phyloP scores from a whole-genome alignment of 352 stramenopile genomes.

The Plasmopara halstedii region DNA sequence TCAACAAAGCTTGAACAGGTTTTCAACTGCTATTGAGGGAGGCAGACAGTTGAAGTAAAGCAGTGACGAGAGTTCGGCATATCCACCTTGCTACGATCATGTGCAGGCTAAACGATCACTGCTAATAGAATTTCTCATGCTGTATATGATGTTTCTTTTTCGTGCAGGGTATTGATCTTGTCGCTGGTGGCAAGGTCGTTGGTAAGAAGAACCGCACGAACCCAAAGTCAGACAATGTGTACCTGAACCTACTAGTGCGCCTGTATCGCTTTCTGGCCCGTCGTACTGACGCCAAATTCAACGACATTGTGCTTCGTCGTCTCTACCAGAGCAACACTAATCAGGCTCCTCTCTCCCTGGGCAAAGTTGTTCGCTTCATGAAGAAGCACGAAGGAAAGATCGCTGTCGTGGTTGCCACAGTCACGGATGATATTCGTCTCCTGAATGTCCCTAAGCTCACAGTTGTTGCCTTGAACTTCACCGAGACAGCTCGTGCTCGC shows the following conservation, averaged over 20 bases:
- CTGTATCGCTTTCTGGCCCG: conserved; percentile 96
- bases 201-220: conserved; percentile 97
- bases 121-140: conserved; percentile 18
- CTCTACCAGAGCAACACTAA: conserved; percentile 99
- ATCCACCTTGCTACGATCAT: conserved; percentile 1
- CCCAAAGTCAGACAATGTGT: conserved; percentile 99
- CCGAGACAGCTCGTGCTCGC: conserved; percentile 94
- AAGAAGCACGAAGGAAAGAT: conserved; percentile 98
- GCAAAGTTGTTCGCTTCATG: conserved; percentile 96
- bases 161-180: conserved; percentile 97
- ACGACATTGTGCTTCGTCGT: conserved; percentile 96
- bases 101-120: neutral
- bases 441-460: conserved; percentile 93
- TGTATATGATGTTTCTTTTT: neutral
- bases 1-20: neutral
- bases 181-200: conserved; percentile 96
- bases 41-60: neutral
- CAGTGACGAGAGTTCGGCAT: neutral
- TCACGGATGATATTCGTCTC: conserved; percentile 99
- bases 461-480: conserved; percentile 96
- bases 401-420: conserved; percentile 96
- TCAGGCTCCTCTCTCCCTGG: conserved; percentile 95
- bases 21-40: neutral
- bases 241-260: conserved; percentile 97
- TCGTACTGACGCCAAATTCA: conserved; percentile 98